A percentile compares a stretch with the other conserved stretches of the same genome.
These are phyloP conservation scores for Bothriochloa decipiens DNA, from an alignment of 176 grass and related monocot genomes.

Conservation along the genomic window DNA sequence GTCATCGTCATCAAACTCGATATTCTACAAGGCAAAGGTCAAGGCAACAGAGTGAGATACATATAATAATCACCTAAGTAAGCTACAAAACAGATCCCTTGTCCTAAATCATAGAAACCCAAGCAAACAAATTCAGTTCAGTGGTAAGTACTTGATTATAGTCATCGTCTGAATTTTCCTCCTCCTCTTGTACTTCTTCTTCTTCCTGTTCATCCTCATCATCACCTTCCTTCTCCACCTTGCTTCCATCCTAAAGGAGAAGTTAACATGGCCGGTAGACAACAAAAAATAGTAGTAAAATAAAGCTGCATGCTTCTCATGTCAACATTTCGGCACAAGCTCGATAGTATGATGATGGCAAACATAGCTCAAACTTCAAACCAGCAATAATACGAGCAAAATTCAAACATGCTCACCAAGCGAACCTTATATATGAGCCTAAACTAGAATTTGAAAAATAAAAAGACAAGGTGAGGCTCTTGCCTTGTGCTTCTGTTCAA, in stretches of 20 bases:
- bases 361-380: conserved; percentile 4
- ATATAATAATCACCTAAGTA: background rate
- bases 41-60: conserved; percentile 10
- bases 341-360: background rate
- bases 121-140: conserved; percentile 2
- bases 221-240: conserved; percentile 52
- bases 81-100: background rate
- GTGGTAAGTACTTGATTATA: conserved; percentile 40
- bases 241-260: conserved; percentile 41
- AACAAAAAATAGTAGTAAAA: background rate
- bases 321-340: background rate
- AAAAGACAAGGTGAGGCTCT: background rate
- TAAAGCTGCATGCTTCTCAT: background rate
- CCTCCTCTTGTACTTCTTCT: conserved; percentile 40
- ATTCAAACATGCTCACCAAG: background rate
- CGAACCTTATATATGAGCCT: background rate
- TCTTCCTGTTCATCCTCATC: conserved; percentile 37
- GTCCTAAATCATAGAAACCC: background rate
- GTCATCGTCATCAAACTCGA: conserved; percentile 53
- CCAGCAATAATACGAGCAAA: background rate
- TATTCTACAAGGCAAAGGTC: conserved; percentile 37
- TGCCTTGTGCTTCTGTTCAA: conserved; percentile 52
- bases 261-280: background rate
- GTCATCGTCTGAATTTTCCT: conserved; percentile 50
- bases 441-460: conserved; percentile 10